Percentiles rank a stretch among this genome's conserved stretches.
Evolutionary conservation across 768 basidiomycete species (phyloP).

Genomic region (Wakefieldia striispora): DNA sequence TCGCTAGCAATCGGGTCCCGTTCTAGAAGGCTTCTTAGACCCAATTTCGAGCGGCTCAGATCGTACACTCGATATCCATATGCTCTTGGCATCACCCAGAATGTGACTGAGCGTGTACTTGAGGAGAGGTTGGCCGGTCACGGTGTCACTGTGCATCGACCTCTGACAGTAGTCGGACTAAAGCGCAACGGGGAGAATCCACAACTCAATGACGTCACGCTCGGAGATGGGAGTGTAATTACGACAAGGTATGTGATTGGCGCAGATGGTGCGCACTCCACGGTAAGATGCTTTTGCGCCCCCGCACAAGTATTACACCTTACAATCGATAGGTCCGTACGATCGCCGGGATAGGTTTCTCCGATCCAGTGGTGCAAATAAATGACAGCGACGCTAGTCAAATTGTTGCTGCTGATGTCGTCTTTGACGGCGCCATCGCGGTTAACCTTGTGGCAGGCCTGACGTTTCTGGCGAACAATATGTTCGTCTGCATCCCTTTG

Average conservation of each 20-base stretch:
- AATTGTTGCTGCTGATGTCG: conserved; percentile 18
- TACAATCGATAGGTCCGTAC: conserved; percentile 39
- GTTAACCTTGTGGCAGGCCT: not conserved
- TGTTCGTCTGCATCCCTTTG: conserved; percentile 13
- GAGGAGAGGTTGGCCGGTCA: conserved; percentile 29
- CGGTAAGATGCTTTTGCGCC: conserved; percentile 28
- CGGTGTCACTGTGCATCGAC: conserved; percentile 37
- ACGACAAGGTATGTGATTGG: conserved; percentile 48
- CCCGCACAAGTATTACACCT: not conserved
- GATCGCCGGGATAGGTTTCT: conserved; percentile 41
- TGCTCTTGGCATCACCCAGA: conserved; percentile 43
- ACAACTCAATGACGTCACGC: conserved; percentile 38
- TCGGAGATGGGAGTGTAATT: conserved; percentile 46
- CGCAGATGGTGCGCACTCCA: conserved; percentile 50
- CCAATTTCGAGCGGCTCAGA: conserved; percentile 37
- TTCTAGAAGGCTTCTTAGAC: conserved; percentile 22
- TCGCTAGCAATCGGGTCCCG: conserved; percentile 32
- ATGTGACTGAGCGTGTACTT: conserved; percentile 43
- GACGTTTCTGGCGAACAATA: conserved; percentile 3
- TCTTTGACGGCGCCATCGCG: conserved; percentile 3
- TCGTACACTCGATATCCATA: conserved; percentile 46
- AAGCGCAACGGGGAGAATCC: conserved; percentile 28
- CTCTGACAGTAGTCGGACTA: conserved; percentile 39
- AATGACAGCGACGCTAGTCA: conserved; percentile 34
- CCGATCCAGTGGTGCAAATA: conserved; percentile 38